A percentile compares a stretch with the other conserved stretches of the same genome.
These are phyloP conservation scores for Citrullus amarus DNA, from an alignment of 306 rosid genomes.

Conservation along the genomic window DNA sequence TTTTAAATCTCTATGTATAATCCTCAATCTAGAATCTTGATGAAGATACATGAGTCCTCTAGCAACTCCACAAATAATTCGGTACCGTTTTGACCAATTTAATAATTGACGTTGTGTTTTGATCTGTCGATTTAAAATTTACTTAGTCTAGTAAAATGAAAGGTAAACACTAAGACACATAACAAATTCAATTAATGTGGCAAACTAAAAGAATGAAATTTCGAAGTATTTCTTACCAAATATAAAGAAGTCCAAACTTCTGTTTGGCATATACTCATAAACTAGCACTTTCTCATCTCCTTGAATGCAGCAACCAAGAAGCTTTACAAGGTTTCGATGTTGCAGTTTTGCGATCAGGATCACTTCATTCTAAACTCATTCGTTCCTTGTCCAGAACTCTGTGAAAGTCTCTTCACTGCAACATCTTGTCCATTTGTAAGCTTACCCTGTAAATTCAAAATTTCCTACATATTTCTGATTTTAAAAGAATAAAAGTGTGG, in stretches of 20 bases:
- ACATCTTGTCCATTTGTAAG: conserved; percentile 35
- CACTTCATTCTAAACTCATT: conserved; percentile 54
- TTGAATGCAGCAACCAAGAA: conserved; percentile 49
- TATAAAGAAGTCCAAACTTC: conserved; percentile 51
- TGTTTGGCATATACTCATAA: conserved; percentile 17
- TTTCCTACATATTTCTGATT: neutral
- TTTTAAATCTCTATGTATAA: conserved; percentile 22
- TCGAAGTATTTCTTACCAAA: conserved; percentile 30
- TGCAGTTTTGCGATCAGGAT: conserved; percentile 48
- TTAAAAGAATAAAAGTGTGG: neutral
- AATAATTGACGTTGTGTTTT: neutral
- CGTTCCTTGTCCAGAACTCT: conserved; percentile 43
- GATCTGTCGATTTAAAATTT: conserved; percentile 1
- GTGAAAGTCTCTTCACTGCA: conserved; percentile 56
- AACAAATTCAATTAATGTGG: neutral
- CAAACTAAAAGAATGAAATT: neutral
- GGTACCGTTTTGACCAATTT: conserved; percentile 6
- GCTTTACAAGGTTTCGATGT: conserved; percentile 55
- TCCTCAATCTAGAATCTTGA: conserved; percentile 24
- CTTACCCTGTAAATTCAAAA: conserved; percentile 28
- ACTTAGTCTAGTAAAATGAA: neutral
- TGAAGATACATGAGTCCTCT: conserved; percentile 19
- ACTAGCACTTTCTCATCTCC: conserved; percentile 31
- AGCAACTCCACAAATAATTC: conserved; percentile 13
- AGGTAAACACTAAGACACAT: neutral